Percentiles rank a stretch among this genome's conserved stretches.
Conservation (phyloP, 768 basidiomycete species). For the Hemileccinum rubropunctum region DNA sequence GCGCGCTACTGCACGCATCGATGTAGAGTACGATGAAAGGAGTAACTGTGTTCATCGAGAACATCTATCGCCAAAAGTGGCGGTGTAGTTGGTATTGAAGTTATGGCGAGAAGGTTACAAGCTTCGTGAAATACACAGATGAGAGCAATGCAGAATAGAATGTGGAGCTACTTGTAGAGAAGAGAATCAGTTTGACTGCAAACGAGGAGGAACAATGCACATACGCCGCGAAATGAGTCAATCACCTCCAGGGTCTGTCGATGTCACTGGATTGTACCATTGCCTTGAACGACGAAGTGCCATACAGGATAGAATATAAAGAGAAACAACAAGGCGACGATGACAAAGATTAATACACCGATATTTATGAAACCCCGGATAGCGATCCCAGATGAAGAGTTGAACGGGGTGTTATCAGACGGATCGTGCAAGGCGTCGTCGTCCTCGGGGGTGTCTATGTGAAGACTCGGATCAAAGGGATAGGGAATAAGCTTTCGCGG, state of each 20-base stretch:
- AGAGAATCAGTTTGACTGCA: background rate
- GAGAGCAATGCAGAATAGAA: conserved; percentile 5
- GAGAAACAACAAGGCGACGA: conserved; percentile 59
- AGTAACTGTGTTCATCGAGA: background rate
- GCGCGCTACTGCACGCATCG: background rate
- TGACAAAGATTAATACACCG: conserved; percentile 59
- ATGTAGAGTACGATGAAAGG: background rate
- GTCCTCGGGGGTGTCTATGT: conserved; percentile 59
- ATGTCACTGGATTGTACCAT: conserved; percentile 10
- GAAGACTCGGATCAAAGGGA: conserved; percentile 63
- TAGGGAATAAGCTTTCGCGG: conserved; percentile 56
- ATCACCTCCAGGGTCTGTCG: background rate
- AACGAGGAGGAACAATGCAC: background rate
- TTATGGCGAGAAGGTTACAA: background rate
- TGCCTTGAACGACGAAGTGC: conserved; percentile 13
- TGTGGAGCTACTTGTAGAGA: background rate
- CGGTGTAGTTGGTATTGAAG: background rate
- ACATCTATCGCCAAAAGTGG: background rate
- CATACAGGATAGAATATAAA: conserved; percentile 85
- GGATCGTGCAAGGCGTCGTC: conserved; percentile 78
- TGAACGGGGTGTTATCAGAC: conserved; percentile 30
- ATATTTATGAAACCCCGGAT: conserved; percentile 66
- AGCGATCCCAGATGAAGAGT: conserved; percentile 26
- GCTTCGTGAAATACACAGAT: background rate
- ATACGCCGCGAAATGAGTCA: conserved; percentile 1